phyloP scores from a whole-genome alignment of 441 rosid genomes.

The Manihot esculenta region DNA sequence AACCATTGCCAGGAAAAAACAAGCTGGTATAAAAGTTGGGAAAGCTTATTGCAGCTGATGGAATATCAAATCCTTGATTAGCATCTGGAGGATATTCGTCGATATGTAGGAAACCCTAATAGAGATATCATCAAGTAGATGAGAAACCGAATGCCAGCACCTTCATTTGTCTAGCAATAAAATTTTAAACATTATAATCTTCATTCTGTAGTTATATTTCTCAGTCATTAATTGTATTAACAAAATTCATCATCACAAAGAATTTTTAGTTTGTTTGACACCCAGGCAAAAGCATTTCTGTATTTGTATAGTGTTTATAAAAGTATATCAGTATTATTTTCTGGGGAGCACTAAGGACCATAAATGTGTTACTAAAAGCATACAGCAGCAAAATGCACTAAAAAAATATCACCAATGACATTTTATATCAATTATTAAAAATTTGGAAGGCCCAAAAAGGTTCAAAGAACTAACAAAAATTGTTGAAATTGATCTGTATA shows the following conservation, averaged over 20 bases:
- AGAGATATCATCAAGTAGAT: slow-evolving; percentile 20
- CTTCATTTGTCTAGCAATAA: background rate
- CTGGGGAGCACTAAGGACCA: too few species aligned
- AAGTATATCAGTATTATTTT: too few species aligned
- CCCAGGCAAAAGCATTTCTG: background rate
- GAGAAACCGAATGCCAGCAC: slow-evolving; percentile 16
- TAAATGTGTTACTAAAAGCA: background rate
- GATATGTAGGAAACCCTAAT: slow-evolving; percentile 85
- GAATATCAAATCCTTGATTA: slow-evolving; percentile 96
- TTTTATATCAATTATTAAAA: background rate
- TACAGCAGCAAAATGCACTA: background rate
- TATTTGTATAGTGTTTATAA: too few species aligned
- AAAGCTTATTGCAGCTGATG: slow-evolving; percentile 81
- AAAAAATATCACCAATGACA: background rate
- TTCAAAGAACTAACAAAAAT: too few species aligned
- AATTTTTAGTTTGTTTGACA: background rate
- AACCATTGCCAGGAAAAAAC: slow-evolving; percentile 38
- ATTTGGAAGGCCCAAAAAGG: too few species aligned
- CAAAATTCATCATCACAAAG: slow-evolving; percentile 5
- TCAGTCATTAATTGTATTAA: background rate
- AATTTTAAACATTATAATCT: background rate
- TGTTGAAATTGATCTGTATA: too few species aligned
- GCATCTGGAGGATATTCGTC: slow-evolving; percentile 99
- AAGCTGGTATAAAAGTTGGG: slow-evolving; percentile 55
- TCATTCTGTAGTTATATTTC: background rate